These are phyloP conservation scores for Chaetothyriales sp. DNA, from an alignment of 2,329 filamentous ascomycete species.

Conservation along the genomic window DNA sequence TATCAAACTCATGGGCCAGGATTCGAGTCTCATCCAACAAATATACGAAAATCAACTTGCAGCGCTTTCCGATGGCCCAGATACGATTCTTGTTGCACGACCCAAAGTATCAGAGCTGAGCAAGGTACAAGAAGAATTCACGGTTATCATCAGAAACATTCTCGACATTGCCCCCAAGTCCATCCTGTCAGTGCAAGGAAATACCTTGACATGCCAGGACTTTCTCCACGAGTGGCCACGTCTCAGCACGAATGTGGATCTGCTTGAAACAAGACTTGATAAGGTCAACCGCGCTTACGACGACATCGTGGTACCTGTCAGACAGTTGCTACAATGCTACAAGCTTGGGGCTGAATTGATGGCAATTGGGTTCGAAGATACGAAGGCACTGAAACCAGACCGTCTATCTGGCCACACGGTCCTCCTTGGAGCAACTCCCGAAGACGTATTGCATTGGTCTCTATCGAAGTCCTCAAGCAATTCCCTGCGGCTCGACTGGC, in stretches of 20 bases:
- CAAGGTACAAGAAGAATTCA: constrained; percentile 68
- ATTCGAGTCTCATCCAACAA: constrained; percentile 50
- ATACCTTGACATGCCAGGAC: background rate
- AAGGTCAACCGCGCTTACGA: constrained; percentile 63
- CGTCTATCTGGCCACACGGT: constrained; percentile 25
- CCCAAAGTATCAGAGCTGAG: constrained; percentile 52
- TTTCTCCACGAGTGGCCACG: background rate
- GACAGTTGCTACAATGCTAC: constrained; percentile 66
- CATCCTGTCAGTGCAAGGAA: background rate
- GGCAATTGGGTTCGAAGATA: constrained; percentile 9
- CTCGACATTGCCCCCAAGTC: background rate
- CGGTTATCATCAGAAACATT: constrained; percentile 24
- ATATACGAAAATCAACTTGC: constrained; percentile 47
- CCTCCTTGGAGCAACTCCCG: constrained; percentile 22
- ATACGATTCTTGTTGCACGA: constrained; percentile 53
- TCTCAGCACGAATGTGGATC: constrained; percentile 41
- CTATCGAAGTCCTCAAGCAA: background rate
- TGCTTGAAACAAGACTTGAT: constrained; percentile 55
- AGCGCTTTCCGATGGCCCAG: constrained; percentile 51
- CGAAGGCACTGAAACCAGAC: constrained; percentile 15
- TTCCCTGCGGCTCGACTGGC: constrained; percentile 7
- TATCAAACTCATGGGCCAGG: constrained; percentile 49
- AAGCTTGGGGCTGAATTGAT: constrained; percentile 41
- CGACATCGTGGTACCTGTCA: constrained; percentile 63
- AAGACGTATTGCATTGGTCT: constrained; percentile 3